These are phyloP conservation scores for Aspergillus coremiiformis DNA, from an alignment of 495 filamentous ascomycete species.

Conservation along the genomic window DNA sequence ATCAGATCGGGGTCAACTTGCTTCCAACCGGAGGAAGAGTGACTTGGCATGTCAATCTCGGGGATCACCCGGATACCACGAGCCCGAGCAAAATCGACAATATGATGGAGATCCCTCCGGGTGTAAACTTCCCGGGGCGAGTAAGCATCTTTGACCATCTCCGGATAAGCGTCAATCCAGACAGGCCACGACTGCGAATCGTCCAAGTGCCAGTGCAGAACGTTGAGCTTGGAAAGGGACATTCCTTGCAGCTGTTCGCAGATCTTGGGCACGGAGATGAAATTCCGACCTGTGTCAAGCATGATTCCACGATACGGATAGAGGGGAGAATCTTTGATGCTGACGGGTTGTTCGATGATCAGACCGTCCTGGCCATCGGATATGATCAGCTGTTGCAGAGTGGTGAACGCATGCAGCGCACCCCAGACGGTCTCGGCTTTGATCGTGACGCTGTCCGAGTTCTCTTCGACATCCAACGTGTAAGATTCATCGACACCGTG, in stretches of 20 bases:
- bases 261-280: conserved; percentile 41
- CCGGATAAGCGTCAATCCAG: conserved; percentile 40
- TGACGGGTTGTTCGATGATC: conserved; percentile 43
- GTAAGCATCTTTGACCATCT: conserved; percentile 50
- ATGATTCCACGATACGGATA: conserved; percentile 47
- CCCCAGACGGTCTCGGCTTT: conserved; percentile 45
- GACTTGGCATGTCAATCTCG: conserved; percentile 48
- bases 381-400: conserved; percentile 47
- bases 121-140: conserved; percentile 39
- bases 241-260: conserved; percentile 47
- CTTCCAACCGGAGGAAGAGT: conserved; percentile 46
- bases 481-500: conserved; percentile 54
- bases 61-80: conserved; percentile 45
- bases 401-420: conserved; percentile 54
- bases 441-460: conserved; percentile 33
- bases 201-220: conserved; percentile 47
- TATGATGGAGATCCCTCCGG: conserved; percentile 30
- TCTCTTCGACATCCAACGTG: conserved; percentile 37
- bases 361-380: conserved; percentile 37
- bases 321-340: conserved; percentile 39
- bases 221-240: conserved; percentile 46
- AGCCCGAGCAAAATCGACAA: conserved; percentile 40
- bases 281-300: conserved; percentile 45
- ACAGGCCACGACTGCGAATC: conserved; percentile 47
- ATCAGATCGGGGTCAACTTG: conserved; percentile 47